Evolutionary conservation across 2,329 filamentous ascomycete species (phyloP).

Genomic region (Diaporthe nobilis): DNA sequence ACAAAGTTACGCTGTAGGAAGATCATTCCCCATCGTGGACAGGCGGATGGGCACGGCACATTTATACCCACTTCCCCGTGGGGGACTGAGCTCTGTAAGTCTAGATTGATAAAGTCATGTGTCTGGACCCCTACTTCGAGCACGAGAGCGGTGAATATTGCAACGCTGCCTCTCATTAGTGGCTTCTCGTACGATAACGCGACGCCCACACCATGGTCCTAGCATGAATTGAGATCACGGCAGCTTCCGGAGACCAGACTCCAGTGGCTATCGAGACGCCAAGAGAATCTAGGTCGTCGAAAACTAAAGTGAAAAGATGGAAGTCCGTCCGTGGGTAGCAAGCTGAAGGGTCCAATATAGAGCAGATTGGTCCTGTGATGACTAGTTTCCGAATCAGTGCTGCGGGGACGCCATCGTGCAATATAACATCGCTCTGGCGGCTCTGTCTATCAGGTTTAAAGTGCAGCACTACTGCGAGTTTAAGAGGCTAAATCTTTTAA

Average conservation of each 20-base stretch:
- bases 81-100: not conserved
- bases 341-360: conserved; percentile 32
- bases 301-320: conserved; percentile 18
- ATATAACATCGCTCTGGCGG: conserved; percentile 32
- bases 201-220: not conserved
- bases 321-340: conserved; percentile 27
- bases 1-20: conserved; percentile 7
- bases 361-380: conserved; percentile 24
- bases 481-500: conserved; percentile 33
- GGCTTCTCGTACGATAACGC: conserved; percentile 27
- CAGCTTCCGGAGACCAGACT: not conserved
- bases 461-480: conserved; percentile 25
- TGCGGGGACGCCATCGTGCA: conserved; percentile 29
- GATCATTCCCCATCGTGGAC: conserved; percentile 28
- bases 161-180: conserved; percentile 6
- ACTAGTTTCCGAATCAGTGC: conserved; percentile 29
- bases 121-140: not conserved
- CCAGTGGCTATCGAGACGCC: not conserved
- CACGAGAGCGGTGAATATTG: not conserved
- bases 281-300: conserved; percentile 28
- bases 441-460: conserved; percentile 29
- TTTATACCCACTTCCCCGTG: conserved; percentile 18
- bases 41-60: conserved; percentile 3
- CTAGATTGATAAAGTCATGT: not conserved
- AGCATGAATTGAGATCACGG: not conserved